Base-by-base conservation (phyloP, 495 filamentous ascomycete species). In the Penicillium coffeae region DNA sequence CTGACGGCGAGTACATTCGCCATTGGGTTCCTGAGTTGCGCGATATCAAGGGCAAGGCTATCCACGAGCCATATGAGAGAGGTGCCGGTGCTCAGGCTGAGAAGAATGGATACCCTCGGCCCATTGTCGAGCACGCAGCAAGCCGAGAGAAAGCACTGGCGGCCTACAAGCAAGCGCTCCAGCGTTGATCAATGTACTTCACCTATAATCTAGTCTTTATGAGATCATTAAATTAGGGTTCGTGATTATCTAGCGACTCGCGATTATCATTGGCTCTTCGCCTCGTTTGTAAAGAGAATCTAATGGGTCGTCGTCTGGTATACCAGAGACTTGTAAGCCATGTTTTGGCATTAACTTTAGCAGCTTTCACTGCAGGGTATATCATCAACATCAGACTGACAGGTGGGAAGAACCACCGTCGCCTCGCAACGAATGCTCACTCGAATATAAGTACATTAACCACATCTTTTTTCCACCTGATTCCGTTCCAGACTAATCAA, bases 41-140 rank as follows among this genome's bases (percentile, higher is more conserved):
- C 21, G 79, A 67, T 0, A 64, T 95, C 3, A 38, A 72, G 48
- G 81, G 77, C 1, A 76, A 73, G 0, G 84, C 82, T 13, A 76
- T 95, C 20, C 90, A 95, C 68, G 86, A 87, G 43, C 90, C 91
- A 7, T 90, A 88, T 66, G 76, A 70, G 7, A 77, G 86, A 41
- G 82, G 86, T 1, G 81, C 75, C 1, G 82, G 66, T 21, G 59
- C 66, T 0, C 58, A 73, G 37, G 86, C 83, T 20, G 71, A 73
- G 66, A 83, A 78, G 69, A 71, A 72, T 33, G 85, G 84, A 8
- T 95, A 96, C 71, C 89, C 90, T 9, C 69, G 68, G 65, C 76
- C 76, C 20, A 81, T 90, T 50, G 87, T 95, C 8, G 77, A 87
- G 14, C 91, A 96, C 63, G 82, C 83, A 57, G 66, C 65, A 22